A percentile compares a stretch with the other conserved stretches of the same genome.
phyloP scores from a whole-genome alignment of 768 basidiomycete species.

The Postia placenta region DNA sequence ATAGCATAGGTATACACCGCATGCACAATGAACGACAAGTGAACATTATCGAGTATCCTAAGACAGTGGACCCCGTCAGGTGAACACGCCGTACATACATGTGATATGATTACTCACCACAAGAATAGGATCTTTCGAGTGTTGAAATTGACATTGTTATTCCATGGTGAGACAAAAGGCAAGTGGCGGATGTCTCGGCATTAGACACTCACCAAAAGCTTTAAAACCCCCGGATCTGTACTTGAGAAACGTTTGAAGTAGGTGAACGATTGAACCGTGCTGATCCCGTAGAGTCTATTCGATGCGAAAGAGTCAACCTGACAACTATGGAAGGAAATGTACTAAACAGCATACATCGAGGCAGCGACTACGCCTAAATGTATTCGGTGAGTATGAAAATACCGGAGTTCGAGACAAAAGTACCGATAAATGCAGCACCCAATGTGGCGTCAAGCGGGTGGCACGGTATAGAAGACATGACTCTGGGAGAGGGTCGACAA shows the following conservation, averaged over 20 bases:
- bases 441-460: conserved; percentile 13
- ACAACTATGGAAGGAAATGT: too few species aligned
- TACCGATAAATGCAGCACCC: conserved; percentile 15
- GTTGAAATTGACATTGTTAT: not conserved
- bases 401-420: not conserved
- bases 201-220: not conserved
- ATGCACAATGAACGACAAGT: conserved; percentile 14
- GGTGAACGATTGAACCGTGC: not conserved
- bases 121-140: not conserved
- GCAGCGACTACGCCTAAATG: not conserved
- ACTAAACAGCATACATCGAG: not conserved
- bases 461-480: too few species aligned
- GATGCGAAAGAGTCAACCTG: too few species aligned
- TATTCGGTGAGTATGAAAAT: not conserved
- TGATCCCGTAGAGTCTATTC: not conserved
- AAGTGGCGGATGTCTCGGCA: too few species aligned
- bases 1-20: conserved; percentile 10
- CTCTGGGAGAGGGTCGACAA: conserved; percentile 2
- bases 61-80: not conserved
- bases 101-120: not conserved
- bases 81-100: not conserved
- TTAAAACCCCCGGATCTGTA: not conserved
- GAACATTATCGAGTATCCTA: conserved; percentile 17
- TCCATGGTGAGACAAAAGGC: too few species aligned
- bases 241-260: not conserved